Evolutionary conservation across 352 stramenopile species (phyloP).

Genomic region (Phytophthora fragariaefolia): DNA sequence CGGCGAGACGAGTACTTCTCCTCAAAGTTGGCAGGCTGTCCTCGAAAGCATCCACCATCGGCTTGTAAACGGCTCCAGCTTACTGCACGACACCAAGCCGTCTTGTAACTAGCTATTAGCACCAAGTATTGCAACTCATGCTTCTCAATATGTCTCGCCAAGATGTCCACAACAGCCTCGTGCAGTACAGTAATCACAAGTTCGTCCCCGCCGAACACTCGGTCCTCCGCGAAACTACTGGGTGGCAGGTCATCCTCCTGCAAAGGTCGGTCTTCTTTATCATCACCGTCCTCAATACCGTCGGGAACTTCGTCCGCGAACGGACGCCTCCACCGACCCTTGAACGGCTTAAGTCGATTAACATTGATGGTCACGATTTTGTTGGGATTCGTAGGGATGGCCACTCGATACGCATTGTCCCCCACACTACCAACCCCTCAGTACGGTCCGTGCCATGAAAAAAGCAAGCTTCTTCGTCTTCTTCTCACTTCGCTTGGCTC

Average conservation of each 20-base stretch:
- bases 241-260: neutral
- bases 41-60: too few species aligned
- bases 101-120: too few species aligned
- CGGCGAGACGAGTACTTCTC: too few species aligned
- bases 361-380: slow-evolving; percentile 1
- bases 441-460: slow-evolving; percentile 16
- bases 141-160: too few species aligned
- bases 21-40: too few species aligned
- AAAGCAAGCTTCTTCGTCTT: slow-evolving; percentile 10
- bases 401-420: neutral
- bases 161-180: too few species aligned
- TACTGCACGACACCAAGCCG: too few species aligned
- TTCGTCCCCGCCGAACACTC: too few species aligned
- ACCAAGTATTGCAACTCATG: too few species aligned
- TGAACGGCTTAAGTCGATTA: neutral
- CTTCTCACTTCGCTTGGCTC: neutral
- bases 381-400: slow-evolving; percentile 4
- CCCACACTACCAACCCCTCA: neutral
- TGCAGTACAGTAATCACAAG: too few species aligned
- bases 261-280: neutral
- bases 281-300: neutral
- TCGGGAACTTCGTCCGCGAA: neutral
- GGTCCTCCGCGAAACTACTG: neutral
- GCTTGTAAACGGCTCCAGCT: too few species aligned
- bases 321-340: neutral